Conservation (phyloP, 371 early-diverging fungal genomes). For the Mortierella sp. region DNA sequence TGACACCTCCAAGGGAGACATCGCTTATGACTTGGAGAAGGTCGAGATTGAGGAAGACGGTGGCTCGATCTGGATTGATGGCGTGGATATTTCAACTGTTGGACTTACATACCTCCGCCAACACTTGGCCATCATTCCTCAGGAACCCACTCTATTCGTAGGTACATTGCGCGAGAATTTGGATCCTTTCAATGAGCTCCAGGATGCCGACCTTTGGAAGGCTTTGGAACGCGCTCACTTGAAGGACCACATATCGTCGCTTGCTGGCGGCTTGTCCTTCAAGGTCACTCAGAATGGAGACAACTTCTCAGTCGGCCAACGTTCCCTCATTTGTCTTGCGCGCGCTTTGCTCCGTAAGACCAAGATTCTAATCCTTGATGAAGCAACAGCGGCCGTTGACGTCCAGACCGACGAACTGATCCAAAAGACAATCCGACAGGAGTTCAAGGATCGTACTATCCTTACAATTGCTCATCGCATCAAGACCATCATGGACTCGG, state of each 20-base stretch:
- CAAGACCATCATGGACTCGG: conserved; percentile 66
- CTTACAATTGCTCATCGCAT: conserved; percentile 79
- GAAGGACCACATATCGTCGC: conserved; percentile 33
- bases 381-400: conserved; percentile 1
- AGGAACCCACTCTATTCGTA: conserved; percentile 74
- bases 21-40: conserved; percentile 17
- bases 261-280: conserved; percentile 61
- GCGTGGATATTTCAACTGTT: conserved; percentile 72
- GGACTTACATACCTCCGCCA: conserved; percentile 71
- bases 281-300: conserved; percentile 50
- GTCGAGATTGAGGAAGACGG: conserved; percentile 66
- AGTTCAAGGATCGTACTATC: conserved; percentile 75
- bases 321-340: conserved; percentile 4
- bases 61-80: conserved; percentile 78
- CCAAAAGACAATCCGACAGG: conserved; percentile 84
- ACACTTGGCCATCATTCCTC: conserved; percentile 77
- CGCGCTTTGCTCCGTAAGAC: conserved; percentile 2
- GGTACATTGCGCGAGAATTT: conserved; percentile 75
- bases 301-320: conserved; percentile 1
- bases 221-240: conserved; percentile 56
- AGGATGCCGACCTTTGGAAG: conserved; percentile 64
- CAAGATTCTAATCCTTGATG: conserved; percentile 4
- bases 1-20: not conserved
- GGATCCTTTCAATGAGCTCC: conserved; percentile 72
- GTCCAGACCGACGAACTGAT: not conserved